Evolutionary conservation across 768 basidiomycete species (phyloP).

Genomic region (Suillus brevipes): DNA sequence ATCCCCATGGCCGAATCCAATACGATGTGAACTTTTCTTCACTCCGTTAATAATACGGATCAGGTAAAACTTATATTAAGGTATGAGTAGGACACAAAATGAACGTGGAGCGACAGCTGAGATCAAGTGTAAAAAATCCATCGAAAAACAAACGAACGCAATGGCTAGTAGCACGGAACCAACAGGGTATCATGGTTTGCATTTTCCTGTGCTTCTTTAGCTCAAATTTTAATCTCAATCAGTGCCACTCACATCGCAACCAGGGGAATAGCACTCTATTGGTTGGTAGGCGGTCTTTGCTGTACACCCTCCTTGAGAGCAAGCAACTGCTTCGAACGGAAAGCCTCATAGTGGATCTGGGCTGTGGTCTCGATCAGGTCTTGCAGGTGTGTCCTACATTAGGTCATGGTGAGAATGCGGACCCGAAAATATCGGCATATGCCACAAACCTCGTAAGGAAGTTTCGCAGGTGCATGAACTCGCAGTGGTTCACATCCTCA

Average conservation of each 20-base stretch:
- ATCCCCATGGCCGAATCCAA: no score
- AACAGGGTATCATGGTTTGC: constrained; percentile 17
- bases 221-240: not conserved
- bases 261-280: constrained; percentile 20
- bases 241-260: not conserved
- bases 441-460: constrained; percentile 81
- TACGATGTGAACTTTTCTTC: no score
- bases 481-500: constrained; percentile 95
- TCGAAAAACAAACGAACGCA: constrained; percentile 15
- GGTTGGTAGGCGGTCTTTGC: constrained; percentile 52
- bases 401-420: not conserved
- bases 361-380: constrained; percentile 99
- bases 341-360: constrained; percentile 98
- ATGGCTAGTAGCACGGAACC: constrained; percentile 4
- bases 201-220: not conserved
- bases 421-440: not conserved
- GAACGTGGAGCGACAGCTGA: constrained; percentile 15
- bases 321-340: constrained; percentile 96
- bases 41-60: not conserved
- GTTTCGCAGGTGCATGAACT: constrained; percentile 96
- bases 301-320: constrained; percentile 95
- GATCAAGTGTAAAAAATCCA: constrained; percentile 14
- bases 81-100: constrained; percentile 10
- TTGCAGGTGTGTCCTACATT: constrained; percentile 85
- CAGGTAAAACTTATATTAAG: constrained; percentile 7